Conservation (phyloP, 2,329 filamentous ascomycete species). For the Sporothrix variecibatus region DNA sequence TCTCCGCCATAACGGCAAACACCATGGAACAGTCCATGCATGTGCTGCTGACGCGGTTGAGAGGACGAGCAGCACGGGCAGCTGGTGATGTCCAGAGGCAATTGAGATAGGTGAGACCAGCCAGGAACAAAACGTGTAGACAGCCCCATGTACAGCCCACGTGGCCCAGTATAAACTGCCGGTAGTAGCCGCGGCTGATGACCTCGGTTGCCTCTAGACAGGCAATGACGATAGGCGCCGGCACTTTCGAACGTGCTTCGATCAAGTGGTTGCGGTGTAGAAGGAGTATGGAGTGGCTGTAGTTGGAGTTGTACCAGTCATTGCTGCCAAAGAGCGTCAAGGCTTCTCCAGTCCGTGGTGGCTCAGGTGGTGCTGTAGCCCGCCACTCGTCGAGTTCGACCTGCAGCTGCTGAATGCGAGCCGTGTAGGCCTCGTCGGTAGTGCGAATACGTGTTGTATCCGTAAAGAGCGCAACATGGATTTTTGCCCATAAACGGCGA, state of each 20-base stretch:
- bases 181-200: not conserved
- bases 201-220: not conserved
- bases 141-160: constrained; percentile 2
- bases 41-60: constrained; percentile 35
- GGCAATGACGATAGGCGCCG: not conserved
- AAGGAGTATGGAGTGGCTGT: constrained; percentile 43
- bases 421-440: not conserved
- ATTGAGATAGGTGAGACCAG: not conserved
- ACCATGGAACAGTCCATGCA: constrained; percentile 42
- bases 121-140: not conserved
- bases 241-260: not conserved
- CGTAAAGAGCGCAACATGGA: not conserved
- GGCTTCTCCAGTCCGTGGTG: not conserved
- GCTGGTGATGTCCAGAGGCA: not conserved
- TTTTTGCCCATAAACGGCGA: not conserved
- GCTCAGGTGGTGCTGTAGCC: not conserved
- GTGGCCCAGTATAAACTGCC: not conserved
- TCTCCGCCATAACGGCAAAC: constrained; percentile 39
- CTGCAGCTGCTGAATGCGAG: not conserved
- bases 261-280: constrained; percentile 39
- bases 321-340: constrained; percentile 40
- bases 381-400: not conserved
- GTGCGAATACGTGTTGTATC: not conserved
- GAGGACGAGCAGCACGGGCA: not conserved
- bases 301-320: constrained; percentile 43